Percentiles rank a stretch among this genome's conserved stretches.
Conservation (phyloP, 169 alveolate genomes). For the Theileria sp. region DNA sequence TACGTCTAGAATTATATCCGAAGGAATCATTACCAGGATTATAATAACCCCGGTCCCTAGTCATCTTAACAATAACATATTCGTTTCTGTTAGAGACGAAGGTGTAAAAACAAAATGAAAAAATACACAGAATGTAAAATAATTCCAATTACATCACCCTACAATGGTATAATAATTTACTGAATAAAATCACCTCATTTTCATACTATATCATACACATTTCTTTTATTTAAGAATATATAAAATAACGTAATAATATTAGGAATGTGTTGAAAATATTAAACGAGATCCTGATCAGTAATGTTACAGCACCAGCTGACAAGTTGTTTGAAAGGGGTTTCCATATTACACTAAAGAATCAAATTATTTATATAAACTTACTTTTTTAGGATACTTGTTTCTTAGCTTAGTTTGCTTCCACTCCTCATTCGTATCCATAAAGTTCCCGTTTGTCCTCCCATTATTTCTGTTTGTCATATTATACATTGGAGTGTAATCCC, state of each 20-base stretch:
- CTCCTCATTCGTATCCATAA: background rate
- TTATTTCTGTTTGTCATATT: background rate
- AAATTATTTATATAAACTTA: slow-evolving; percentile 6
- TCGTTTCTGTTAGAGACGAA: background rate
- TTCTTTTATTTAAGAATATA: background rate
- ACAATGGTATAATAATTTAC: background rate
- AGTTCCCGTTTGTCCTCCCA: background rate
- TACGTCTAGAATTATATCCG: slow-evolving; percentile 25
- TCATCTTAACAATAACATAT: slow-evolving; percentile 27
- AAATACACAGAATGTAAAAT: background rate
- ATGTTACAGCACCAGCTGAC: slow-evolving; percentile 81
- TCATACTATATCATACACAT: background rate
- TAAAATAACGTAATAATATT: background rate
- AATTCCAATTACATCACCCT: background rate
- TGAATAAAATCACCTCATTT: background rate
- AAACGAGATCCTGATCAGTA: slow-evolving; percentile 68
- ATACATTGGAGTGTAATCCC: slow-evolving; percentile 5
- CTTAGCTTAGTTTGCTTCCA: background rate
- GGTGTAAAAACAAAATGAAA: background rate
- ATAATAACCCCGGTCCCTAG: slow-evolving; percentile 60
- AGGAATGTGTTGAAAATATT: background rate
- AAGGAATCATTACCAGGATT: slow-evolving; percentile 46
- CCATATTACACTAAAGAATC: slow-evolving; percentile 32
- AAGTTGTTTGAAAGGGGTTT: slow-evolving; percentile 66
- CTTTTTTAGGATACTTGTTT: slow-evolving; percentile 21